Conservation (phyloP, 495 filamentous ascomycete genomes). For the Cairneyella variabilis region DNA sequence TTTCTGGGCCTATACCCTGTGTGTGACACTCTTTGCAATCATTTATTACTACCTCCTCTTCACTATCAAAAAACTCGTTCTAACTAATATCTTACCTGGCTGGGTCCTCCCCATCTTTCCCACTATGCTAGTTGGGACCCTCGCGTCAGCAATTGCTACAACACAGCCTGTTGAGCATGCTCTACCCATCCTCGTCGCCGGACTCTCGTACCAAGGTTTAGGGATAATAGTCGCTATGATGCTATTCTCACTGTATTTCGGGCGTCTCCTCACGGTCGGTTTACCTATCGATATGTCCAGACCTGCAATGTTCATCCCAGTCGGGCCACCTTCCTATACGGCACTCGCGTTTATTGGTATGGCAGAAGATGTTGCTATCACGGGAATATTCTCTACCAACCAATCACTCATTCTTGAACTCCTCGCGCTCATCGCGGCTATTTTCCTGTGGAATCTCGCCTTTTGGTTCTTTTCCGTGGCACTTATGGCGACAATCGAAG, state of each 20-base stretch:
- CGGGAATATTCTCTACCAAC: constrained; percentile 30
- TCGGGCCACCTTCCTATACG: constrained; percentile 64
- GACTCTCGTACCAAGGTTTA: constrained; percentile 48
- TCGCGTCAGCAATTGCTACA: constrained; percentile 38
- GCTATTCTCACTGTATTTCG: constrained; percentile 40
- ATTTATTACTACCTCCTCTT: constrained; percentile 51
- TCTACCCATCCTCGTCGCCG: constrained; percentile 44
- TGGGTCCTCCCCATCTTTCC: constrained; percentile 57
- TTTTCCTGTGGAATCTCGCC: constrained; percentile 66
- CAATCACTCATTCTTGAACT: constrained; percentile 42
- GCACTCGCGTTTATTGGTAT: constrained; percentile 61
- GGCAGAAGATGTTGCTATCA: constrained; percentile 40
- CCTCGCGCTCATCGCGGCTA: constrained; percentile 44
- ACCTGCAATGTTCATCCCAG: constrained; percentile 64
- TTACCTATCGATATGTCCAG: constrained; percentile 24
- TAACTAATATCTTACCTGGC: constrained; percentile 41
- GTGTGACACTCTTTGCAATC: constrained; percentile 39
- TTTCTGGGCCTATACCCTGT: constrained; percentile 51
- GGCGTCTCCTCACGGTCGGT: constrained; percentile 27
- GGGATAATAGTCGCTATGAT: constrained; percentile 45
- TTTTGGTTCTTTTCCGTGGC: constrained; percentile 71
- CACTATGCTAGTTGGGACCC: constrained; percentile 47
- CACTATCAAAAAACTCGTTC: constrained; percentile 34
- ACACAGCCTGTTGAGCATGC: constrained; percentile 38
- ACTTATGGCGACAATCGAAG: constrained; percentile 43